Base-by-base conservation (phyloP, 345 rosid genomes). In the Rhodamnia rubescens region DNA sequence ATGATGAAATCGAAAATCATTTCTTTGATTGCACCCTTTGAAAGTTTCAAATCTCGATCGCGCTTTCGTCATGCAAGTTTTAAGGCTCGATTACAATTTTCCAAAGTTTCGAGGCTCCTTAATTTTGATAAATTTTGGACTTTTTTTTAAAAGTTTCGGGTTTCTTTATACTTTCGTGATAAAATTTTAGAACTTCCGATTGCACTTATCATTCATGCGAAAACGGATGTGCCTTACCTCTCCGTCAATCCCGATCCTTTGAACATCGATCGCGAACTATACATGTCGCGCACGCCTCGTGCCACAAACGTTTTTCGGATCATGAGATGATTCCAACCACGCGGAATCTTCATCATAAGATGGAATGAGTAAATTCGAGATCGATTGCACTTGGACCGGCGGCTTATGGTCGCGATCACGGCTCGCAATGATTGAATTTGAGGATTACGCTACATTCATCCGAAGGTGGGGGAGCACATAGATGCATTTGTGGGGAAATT, bases 241-340 rank as follows among this genome's bases (percentile, higher is more conserved):
- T 42, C 44, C 1, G 4, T 42, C 8, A 0, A 0, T 16, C 55
- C 20, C 21, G 0, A 18, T 29, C 29, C 1, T 61, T 29, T 61
- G 42, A 61, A 61, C 15, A 42, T 61, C 5, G 0, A 6, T 2
- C 6, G 4, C 12, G 2, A 58, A n/a, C 20, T 59, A 27, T 59
- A 0, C 27, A 59, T 4, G 21, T 1, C 1, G 75, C 1, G 22
- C 75, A 29, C 15, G 42, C 2, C 1, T 2, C 1, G 1, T 64
- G 75, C 6, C 75, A 36, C 42, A n/a, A n/a, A 15, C 6, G 11
- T 13, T 61, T 14, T 61, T 61, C 4, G 32, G 32, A 59, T 59
- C 13, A 27, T 13, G 36, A 61, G 74, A 15, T 0, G 11, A 57
- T n/a, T 5, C 15, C 26, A 11, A 57, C 26, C 29, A 4, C 1